Base-by-base conservation (phyloP, 75 land plant genomes). In the Selaginella tamariscina region DNA sequence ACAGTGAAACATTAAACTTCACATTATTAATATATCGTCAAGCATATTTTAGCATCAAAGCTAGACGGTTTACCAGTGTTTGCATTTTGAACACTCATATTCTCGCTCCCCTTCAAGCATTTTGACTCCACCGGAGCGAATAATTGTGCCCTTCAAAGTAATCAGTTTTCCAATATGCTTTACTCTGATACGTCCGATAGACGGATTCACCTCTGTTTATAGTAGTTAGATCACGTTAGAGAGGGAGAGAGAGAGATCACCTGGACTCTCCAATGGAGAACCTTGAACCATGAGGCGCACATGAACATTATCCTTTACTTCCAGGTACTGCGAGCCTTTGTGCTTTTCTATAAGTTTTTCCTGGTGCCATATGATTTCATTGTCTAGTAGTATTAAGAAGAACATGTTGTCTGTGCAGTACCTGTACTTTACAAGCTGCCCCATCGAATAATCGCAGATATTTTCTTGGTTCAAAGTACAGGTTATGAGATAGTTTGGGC, bases 131-230 rank as follows among this genome's bases (percentile, higher is more conserved):
- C 98, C 98, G 15, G 98, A 85, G 22, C 98, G 74, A 2, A 94
- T 94, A 0, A 94, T 86, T 0, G 98, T 94, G 27, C 98, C 98
- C 59, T 94, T 85, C 20, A 94, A 71, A 15, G 91, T 89, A 13
- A 94, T 78, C 28, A 94, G 89, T 26, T 80, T 80, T 0, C 88
- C 86, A 2, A 78, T 76, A 65, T 89, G 86, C 74, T 83, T 77
- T 74, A 89, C 90, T 72, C 98, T 81, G 57, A 89, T 78, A 21
- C 80, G 70, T 15, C 98, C 95, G 74, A 93, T 93, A 32, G 82
- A 78, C 5, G 98, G 95, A 62, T 78, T 79, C 5, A 89, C 80
- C 76, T 93, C 98, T 92, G 68, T 24, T 11, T 1, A 31, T 23
- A 55, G 24, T 54, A 18, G 64, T 59, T 27, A 59, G 26, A 59